Evolutionary conservation across 2,329 filamentous ascomycete species (phyloP).

Genomic region (Aspergillus aculeatus): DNA sequence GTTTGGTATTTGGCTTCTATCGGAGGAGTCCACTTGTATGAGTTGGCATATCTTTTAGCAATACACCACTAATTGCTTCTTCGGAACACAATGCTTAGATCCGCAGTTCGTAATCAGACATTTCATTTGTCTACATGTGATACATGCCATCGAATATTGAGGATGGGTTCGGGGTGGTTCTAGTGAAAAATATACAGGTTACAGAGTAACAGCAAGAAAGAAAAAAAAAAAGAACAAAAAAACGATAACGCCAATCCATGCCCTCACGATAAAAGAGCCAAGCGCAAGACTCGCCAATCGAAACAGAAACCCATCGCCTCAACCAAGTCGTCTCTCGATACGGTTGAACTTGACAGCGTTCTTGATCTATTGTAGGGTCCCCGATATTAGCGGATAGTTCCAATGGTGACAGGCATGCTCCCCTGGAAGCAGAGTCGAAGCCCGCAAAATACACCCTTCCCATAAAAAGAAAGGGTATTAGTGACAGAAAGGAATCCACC

Average conservation of each 20-base stretch:
- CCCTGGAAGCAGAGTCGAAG: too few relatives aligned
- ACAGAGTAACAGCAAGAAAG: conserved; percentile 12
- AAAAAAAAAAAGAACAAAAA: conserved; percentile 17
- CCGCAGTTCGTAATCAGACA: background rate
- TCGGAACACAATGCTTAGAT: background rate
- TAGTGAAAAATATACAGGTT: conserved; percentile 5
- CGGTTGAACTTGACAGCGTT: conserved; percentile 60
- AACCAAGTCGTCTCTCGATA: conserved; percentile 52
- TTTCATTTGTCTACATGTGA: conserved; percentile 12
- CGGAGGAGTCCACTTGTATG: conserved; percentile 2
- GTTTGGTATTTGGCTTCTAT: conserved; percentile 20
- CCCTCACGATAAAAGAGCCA: conserved; percentile 15
- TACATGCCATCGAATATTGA: conserved; percentile 16
- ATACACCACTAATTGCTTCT: conserved; percentile 2
- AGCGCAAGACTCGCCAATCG: conserved; percentile 25
- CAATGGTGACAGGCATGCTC: background rate
- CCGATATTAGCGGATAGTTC: conserved; percentile 20
- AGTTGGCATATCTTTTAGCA: conserved; percentile 6
- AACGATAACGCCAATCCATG: conserved; percentile 21
- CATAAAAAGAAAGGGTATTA: background rate
- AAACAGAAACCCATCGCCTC: conserved; percentile 12
- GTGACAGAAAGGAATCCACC: conserved; percentile 19
- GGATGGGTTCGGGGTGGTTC: background rate
- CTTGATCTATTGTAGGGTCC: conserved; percentile 48
- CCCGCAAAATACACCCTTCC: too few relatives aligned